phyloP scores from a whole-genome alignment of 2,329 filamentous ascomycete species.

The Sarocladium kiliense region DNA sequence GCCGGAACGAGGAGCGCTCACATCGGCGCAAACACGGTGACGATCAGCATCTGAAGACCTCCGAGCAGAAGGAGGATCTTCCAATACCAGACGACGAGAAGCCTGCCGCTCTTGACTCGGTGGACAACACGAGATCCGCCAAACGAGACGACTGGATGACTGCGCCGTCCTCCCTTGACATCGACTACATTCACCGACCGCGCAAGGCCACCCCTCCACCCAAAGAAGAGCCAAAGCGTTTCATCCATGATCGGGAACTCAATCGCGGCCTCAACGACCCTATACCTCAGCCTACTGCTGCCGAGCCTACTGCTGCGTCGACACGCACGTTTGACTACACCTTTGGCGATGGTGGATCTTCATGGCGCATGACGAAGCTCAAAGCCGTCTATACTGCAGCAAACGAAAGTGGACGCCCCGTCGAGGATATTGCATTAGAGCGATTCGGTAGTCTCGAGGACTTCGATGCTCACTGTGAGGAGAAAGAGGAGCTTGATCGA shows the following conservation, averaged over 20 bases:
- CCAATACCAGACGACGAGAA: constrained; percentile 48
- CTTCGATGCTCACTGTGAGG: constrained; percentile 91
- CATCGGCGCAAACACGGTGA: constrained; percentile 18
- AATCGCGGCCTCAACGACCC: constrained; percentile 59
- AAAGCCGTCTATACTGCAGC: constrained; percentile 78
- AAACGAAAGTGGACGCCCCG: constrained; percentile 62
- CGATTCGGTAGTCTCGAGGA: constrained; percentile 74
- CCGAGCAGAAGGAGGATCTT: constrained; percentile 45
- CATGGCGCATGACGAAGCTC: constrained; percentile 96
- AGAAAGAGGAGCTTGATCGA: constrained; percentile 84
- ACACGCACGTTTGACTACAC: constrained; percentile 63
- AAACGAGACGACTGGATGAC: constrained; percentile 94
- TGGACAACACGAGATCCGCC: constrained; percentile 17
- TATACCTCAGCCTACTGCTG: not conserved
- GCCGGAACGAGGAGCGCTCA: constrained; percentile 18
- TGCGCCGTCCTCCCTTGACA: constrained; percentile 70
- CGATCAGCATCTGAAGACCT: constrained; percentile 27
- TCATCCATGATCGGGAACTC: constrained; percentile 74
- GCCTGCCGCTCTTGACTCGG: constrained; percentile 19
- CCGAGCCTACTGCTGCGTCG: not conserved
- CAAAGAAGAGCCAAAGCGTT: constrained; percentile 59
- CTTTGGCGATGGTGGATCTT: constrained; percentile 83
- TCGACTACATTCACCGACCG: constrained; percentile 73
- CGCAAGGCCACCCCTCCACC: constrained; percentile 45
- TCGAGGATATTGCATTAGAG: constrained; percentile 80